Base-by-base conservation (phyloP, 768 basidiomycete species). In the Serendipita sp. region DNA sequence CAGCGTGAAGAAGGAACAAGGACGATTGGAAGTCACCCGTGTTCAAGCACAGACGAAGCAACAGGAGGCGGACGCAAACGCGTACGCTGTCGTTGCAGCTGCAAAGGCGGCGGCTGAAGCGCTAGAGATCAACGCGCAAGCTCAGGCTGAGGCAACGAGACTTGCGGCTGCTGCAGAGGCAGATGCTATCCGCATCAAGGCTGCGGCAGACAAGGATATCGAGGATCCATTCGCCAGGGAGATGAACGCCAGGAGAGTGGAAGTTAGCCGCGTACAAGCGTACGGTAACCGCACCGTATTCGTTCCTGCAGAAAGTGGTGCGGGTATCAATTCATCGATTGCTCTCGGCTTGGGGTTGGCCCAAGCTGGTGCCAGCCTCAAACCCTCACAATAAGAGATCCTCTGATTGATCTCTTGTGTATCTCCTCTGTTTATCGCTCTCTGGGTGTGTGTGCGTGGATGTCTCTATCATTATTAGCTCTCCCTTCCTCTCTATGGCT, bases 1-100 rank as follows among this genome's bases (percentile, higher is more conserved):
- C 74, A 85, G 85, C 70, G 84, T 90, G 68, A 90, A 90, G 73
- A 84, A 87, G 67, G 86, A 90, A 71, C 82, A 91, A 72, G 89
- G 88, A 67, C 77, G 84, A 16, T 78, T 90, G 56, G 75, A 83
- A 9, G 89, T 90, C 11, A 83, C 88, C 17, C 81, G 79, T 45
- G 88, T 90, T 74, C 86, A 83, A 68, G 86, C 85, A 1, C 78
- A 86, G 70, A 65, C 81, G 3, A 80, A 77, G 45, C 78, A 78
- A 62, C 80, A 88, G 0, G 75, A 83, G 71, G 83, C 88, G 16
- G 88, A 90, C 70, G 76, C 86, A 0, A 81, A 87, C 48, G 88
- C 87, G 0, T 90, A 90, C 70, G 75, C 78, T 61, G 76, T 86
- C 63, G 80, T 90, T 61, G 81, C 88, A 3, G 82, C 81, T 9